A percentile compares a stretch with the other conserved stretches of the same genome.
Conservation (phyloP, 73 alveolate genomes). For the Durusdinium trenchii region DNA sequence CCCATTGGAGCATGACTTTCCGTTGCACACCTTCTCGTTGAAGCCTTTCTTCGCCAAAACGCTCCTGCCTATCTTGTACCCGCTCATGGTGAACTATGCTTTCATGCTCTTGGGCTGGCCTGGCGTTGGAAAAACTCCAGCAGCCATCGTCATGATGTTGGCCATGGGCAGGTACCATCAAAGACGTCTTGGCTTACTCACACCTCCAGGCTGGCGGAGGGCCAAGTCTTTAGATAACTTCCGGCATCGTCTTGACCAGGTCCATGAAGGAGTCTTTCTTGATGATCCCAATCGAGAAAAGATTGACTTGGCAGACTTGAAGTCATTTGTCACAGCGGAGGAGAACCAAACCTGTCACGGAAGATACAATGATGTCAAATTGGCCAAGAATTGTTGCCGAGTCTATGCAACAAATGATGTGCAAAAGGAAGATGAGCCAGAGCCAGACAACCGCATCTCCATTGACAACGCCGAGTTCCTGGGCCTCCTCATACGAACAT, state of each 20-base stretch:
- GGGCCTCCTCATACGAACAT: neutral
- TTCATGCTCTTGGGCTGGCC: conserved; percentile 31
- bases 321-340: conserved; percentile 20
- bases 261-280: conserved; percentile 4
- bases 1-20: neutral
- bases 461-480: conserved; percentile 18
- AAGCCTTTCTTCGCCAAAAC: neutral
- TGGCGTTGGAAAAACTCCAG: conserved; percentile 21
- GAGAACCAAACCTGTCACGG: conserved; percentile 36
- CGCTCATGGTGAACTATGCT: conserved; percentile 17
- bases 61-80: neutral
- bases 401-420: neutral
- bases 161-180: conserved; percentile 9
- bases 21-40: neutral
- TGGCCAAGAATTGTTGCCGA: neutral
- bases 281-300: conserved; percentile 36
- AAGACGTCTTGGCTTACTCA: neutral
- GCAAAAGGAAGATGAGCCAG: conserved; percentile 36
- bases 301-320: conserved; percentile 21
- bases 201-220: conserved; percentile 44
- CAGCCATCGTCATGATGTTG: neutral
- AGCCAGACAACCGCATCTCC: neutral
- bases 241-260: neutral
- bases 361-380: conserved; percentile 33
- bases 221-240: conserved; percentile 28